Evolutionary conservation across 306 rosid genomes (phyloP), one percentile per base, ranked within the genome.

Genomic region (Bauhinia variegata): DNA sequence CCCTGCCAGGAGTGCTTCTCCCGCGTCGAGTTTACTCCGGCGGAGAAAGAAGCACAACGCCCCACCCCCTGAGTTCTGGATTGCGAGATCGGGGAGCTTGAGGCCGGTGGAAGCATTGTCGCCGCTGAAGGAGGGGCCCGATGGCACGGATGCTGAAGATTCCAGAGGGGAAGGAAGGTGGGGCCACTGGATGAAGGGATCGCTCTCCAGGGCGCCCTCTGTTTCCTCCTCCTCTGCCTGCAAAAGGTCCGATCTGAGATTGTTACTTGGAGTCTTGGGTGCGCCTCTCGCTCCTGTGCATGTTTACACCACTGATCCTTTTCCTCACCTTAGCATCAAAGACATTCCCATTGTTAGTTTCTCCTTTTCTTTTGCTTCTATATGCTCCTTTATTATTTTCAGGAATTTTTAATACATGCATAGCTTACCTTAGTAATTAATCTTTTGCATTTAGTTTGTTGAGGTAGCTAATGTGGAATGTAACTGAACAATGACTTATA

Each of bases 221-320:
- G 91, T 86, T 65, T 81, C 82, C 7, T 70, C 92, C 1, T 84
- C 91, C 64, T 75, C 91, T 10, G 81, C 88, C 14, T 84, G 73
- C 52, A 90, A 88, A 59, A 78, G 82, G 60, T 89, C 98, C 74
- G 98, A 93, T 93, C 96, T 93, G 84, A 86, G 98, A 68, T 67
- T 93, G 71, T 61, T 93, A 69, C 96, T 93, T 33, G 97, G 98
- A 31, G 98, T 93, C 11, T 63, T 93, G 80, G 98, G 97, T 63
- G 98, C 98, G 13, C 98, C 98, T 9, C 84, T 93, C 10, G 95
- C 91, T 1, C 98, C 98, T 17, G 87, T 93, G 54, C 98, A 90
- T 78, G 98, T 93, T 32, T 79, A 84, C 82, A 84, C 95, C 38
- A 30, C 84, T 11, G 97, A 93, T 56, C 90, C 90, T 5, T 78